Percentiles rank a stretch among this genome's conserved stretches.
These are phyloP conservation scores for Ogataea philodendri DNA, from an alignment of 805 yeast genomes.

Conservation along the genomic window DNA sequence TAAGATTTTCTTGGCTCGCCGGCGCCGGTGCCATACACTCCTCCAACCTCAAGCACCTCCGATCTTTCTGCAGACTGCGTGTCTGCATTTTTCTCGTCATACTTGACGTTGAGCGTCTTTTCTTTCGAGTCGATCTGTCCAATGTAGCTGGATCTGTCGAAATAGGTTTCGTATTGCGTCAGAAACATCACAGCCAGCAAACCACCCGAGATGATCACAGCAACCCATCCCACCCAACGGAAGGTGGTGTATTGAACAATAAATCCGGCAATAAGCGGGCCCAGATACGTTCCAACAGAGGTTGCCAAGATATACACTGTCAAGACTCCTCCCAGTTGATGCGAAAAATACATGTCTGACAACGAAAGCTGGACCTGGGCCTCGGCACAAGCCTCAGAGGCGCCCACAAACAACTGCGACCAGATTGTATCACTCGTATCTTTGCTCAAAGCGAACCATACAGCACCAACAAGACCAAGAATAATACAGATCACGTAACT, in stretches of 20 bases:
- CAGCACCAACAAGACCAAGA: slow-evolving; percentile 60
- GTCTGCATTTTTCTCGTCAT: slow-evolving; percentile 5
- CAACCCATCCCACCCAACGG: slow-evolving; percentile 76
- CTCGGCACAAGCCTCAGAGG: slow-evolving; percentile 74
- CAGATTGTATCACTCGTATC: slow-evolving; percentile 61
- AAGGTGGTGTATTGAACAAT: slow-evolving; percentile 60
- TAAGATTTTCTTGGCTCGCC: slow-evolving; percentile 43
- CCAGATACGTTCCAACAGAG: slow-evolving; percentile 73
- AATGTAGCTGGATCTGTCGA: slow-evolving; percentile 50
- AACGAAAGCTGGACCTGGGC: slow-evolving; percentile 66
- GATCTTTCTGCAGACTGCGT: slow-evolving; percentile 8
- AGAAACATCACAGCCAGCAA: slow-evolving; percentile 53
- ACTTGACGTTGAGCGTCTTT: slow-evolving; percentile 3
- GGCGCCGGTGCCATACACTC: slow-evolving; percentile 36
- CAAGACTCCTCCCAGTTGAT: slow-evolving; percentile 69
- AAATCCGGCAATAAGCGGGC: slow-evolving; percentile 78
- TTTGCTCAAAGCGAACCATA: slow-evolving; percentile 65
- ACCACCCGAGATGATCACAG: slow-evolving; percentile 62
- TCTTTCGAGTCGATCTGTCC: slow-evolving; percentile 34
- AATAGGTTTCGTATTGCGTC: slow-evolving; percentile 69
- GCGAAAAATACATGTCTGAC: slow-evolving; percentile 74
- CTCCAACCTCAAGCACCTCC: slow-evolving; percentile 6
- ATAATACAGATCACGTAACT: slow-evolving; percentile 60
- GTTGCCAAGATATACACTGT: slow-evolving; percentile 74
- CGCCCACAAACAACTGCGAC: slow-evolving; percentile 81